These are phyloP conservation scores for Crithidia fasciculata DNA, from an alignment of 208 protist species.

Conservation along the genomic window DNA sequence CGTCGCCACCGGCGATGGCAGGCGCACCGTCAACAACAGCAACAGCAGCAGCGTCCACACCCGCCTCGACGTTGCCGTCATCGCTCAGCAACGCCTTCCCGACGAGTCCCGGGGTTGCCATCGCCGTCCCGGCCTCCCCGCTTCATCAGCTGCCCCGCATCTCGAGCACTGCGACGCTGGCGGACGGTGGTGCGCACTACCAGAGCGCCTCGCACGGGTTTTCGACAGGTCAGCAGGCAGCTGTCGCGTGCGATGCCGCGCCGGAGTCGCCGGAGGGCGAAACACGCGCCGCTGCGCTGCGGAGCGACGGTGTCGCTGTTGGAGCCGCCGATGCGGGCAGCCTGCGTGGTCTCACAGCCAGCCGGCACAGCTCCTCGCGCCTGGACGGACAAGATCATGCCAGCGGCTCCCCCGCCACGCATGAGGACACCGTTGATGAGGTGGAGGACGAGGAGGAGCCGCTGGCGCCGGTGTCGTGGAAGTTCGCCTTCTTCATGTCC, in stretches of 20 bases:
- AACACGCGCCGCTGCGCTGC: too few relatives aligned
- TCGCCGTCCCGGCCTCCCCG: slow-evolving; percentile 27
- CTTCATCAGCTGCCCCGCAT: slow-evolving; percentile 32
- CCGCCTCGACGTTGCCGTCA: slow-evolving; percentile 22
- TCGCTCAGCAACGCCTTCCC: slow-evolving; percentile 32
- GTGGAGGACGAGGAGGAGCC: slow-evolving; percentile 35
- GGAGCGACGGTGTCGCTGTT: too few relatives aligned
- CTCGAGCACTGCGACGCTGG: slow-evolving; percentile 18
- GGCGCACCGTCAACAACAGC: slow-evolving; percentile 1
- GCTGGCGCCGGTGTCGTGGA: slow-evolving; percentile 80
- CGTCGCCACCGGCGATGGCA: neutral
- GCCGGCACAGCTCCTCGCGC: too few relatives aligned
- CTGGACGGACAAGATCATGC: neutral
- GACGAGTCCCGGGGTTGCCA: slow-evolving; percentile 5
- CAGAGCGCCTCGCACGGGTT: neutral
- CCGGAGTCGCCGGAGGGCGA: too few relatives aligned
- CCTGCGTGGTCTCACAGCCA: too few relatives aligned
- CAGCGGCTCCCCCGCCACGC: slow-evolving; percentile 4
- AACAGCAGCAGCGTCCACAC: neutral
- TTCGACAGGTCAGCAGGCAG: neutral
- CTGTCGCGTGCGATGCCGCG: too few relatives aligned
- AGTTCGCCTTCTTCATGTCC: slow-evolving; percentile 90
- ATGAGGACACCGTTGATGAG: slow-evolving; percentile 22
- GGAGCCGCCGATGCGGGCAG: too few relatives aligned
- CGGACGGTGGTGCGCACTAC: neutral